Evolutionary conservation across 192 early-diverging fungal species (phyloP).

Genomic region (Coemansia umbellata): DNA sequence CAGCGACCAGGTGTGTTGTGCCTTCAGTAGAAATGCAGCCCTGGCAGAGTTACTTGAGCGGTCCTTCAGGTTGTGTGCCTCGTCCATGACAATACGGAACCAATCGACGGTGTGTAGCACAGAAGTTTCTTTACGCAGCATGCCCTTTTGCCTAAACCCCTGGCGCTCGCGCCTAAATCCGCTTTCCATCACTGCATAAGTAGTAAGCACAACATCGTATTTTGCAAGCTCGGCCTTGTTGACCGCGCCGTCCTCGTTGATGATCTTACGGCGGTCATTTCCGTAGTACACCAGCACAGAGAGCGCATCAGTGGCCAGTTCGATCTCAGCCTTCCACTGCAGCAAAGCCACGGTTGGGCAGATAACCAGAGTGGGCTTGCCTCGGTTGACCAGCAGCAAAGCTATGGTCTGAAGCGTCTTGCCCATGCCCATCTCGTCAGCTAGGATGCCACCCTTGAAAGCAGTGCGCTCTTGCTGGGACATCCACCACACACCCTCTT

Average conservation of each 20-base stretch:
- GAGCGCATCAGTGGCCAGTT: conserved; percentile 58
- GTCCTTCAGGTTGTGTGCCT: conserved; percentile 91
- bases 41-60: conserved; percentile 78
- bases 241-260: conserved; percentile 29
- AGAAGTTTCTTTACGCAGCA: conserved; percentile 59
- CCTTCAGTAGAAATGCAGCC: conserved; percentile 71
- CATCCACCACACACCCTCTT: conserved; percentile 84
- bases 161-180: conserved; percentile 65
- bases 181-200: conserved; percentile 75
- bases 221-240: conserved; percentile 40
- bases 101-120: conserved; percentile 72
- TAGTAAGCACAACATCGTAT: conserved; percentile 77
- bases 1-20: conserved; percentile 73
- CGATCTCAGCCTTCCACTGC: conserved; percentile 85
- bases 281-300: conserved; percentile 75
- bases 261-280: conserved; percentile 55
- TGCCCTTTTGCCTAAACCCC: conserved; percentile 63
- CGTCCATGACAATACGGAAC: conserved; percentile 82
- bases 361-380: conserved; percentile 75
- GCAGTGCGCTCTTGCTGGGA: conserved; percentile 64
- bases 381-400: conserved; percentile 62
- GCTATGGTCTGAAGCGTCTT: conserved; percentile 93
- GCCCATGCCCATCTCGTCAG: conserved; percentile 92
- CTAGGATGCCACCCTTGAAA: conserved; percentile 74
- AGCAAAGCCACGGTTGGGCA: conserved; percentile 85